Conservation (phyloP, 495 filamentous ascomycete genomes). For the Aspergillus heteromorphus region DNA sequence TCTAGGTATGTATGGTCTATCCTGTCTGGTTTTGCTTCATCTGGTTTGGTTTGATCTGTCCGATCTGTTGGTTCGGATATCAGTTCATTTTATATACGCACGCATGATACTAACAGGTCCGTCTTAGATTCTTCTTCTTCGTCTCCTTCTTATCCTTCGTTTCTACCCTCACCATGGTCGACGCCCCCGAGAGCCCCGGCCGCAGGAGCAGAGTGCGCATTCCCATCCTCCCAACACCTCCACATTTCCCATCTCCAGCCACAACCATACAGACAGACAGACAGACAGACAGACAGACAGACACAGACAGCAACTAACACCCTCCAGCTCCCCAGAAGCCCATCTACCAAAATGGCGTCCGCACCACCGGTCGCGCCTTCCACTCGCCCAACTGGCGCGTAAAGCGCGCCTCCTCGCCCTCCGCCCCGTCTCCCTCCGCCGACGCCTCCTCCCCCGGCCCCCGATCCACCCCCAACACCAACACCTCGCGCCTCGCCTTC, state of each 20-base stretch:
- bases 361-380: slow-evolving; percentile 42
- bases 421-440: slow-evolving; percentile 15
- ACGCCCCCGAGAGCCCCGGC: slow-evolving; percentile 27
- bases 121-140: not conserved
- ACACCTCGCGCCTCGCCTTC: slow-evolving; percentile 34
- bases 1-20: not conserved
- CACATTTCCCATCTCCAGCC: no score
- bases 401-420: slow-evolving; percentile 24
- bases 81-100: no score
- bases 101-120: slow-evolving; percentile 3
- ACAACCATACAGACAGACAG: no score
- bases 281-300: no score
- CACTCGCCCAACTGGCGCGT: slow-evolving; percentile 44
- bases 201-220: slow-evolving; percentile 38
- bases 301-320: no score
- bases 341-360: slow-evolving; percentile 34
- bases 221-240: no score
- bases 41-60: no score
- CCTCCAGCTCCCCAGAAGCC: slow-evolving; percentile 35
- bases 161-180: slow-evolving; percentile 24
- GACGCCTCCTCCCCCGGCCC: slow-evolving; percentile 18
- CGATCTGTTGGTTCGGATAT: no score
- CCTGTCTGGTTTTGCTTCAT: no score
- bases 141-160: not conserved
- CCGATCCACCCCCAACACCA: slow-evolving; percentile 20